Evolutionary conservation across 805 yeast species (phyloP).

Genomic region (Nakazawaea anatomiae): DNA sequence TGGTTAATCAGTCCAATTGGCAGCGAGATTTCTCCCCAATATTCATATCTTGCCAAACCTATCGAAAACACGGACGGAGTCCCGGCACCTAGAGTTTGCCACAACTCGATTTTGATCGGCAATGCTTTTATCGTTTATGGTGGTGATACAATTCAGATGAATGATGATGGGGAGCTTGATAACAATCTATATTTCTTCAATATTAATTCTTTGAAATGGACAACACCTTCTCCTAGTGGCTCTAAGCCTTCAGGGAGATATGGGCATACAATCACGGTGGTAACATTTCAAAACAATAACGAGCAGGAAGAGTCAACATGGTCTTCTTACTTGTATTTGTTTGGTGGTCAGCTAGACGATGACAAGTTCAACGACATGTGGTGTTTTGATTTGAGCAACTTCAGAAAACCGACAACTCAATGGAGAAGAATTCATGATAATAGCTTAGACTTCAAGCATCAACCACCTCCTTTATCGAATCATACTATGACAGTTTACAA

Average conservation of each 20-base stretch:
- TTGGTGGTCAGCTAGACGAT: conserved; percentile 92
- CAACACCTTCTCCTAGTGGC: conserved; percentile 68
- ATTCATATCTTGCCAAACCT: conserved; percentile 38
- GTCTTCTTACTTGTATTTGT: conserved; percentile 60
- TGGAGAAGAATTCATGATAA: conserved; percentile 72
- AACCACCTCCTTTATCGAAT: conserved; percentile 82
- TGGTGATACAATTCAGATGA: conserved; percentile 87
- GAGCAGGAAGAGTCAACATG: conserved; percentile 26
- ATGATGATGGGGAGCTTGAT: conserved; percentile 72
- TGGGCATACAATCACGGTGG: conserved; percentile 85
- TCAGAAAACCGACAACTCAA: conserved; percentile 73
- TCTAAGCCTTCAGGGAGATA: conserved; percentile 86
- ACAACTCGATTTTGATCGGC: conserved; percentile 85
- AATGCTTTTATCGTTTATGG: conserved; percentile 94
- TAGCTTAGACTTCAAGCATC: conserved; percentile 23
- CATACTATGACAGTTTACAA: conserved; percentile 84
- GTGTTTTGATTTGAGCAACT: conserved; percentile 80
- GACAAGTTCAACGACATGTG: conserved; percentile 77
- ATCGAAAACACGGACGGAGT: conserved; percentile 70
- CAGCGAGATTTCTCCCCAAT: conserved; percentile 28
- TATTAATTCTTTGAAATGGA: conserved; percentile 72
- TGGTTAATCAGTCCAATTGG: conserved; percentile 72
- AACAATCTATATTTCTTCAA: conserved; percentile 85
- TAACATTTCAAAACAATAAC: conserved; percentile 48
- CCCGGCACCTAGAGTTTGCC: conserved; percentile 97